These are phyloP conservation scores for Aspergillus heteromorphus DNA, from an alignment of 495 filamentous ascomycete genomes.

Conservation along the genomic window DNA sequence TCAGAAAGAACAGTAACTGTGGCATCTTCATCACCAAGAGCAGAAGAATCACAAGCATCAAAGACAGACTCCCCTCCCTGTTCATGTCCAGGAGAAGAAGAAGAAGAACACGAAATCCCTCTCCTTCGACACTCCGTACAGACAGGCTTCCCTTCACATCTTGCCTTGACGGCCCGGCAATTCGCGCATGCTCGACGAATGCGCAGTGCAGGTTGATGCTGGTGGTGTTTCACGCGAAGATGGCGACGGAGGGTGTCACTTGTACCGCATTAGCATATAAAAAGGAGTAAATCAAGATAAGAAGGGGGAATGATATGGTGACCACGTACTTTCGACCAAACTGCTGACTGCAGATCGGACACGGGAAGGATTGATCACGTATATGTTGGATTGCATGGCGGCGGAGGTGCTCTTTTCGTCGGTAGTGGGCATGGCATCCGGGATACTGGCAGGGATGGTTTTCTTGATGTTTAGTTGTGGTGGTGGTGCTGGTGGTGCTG, in stretches of 20 bases:
- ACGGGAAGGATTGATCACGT: constrained; percentile 8
- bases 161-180: constrained; percentile 21
- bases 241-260: constrained; percentile 31
- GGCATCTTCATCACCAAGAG: no score
- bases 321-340: constrained; percentile 19
- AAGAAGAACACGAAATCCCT: no score
- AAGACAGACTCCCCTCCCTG: no score
- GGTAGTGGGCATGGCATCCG: constrained; percentile 1
- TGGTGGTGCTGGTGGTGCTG: no score
- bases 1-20: no score
- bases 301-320: not conserved
- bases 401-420: constrained; percentile 9
- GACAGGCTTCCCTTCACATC: constrained; percentile 24
- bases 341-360: constrained; percentile 13
- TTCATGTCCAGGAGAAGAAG: no score
- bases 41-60: no score
- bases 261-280: not conserved
- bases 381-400: constrained; percentile 2
- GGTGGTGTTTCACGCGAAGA: constrained; percentile 13
- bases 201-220: constrained; percentile 12
- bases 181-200: constrained; percentile 14
- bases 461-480: no score
- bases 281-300: not conserved
- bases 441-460: no score
- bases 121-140: constrained; percentile 24